Evolutionary conservation across 2,329 filamentous ascomycete species (phyloP).

Genomic region (Fusarium domesticum): DNA sequence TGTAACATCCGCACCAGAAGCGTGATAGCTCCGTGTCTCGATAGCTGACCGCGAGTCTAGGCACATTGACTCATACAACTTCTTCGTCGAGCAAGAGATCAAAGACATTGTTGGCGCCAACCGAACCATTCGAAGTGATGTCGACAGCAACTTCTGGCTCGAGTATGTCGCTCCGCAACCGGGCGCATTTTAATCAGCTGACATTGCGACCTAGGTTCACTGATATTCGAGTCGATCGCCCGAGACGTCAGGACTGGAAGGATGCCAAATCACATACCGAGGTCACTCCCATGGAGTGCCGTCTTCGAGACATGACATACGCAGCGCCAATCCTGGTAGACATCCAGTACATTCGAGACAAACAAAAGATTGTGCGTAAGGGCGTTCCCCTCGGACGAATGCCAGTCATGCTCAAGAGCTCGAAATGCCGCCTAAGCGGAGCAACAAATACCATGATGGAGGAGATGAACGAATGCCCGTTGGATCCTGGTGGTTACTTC

Average conservation of each 20-base stretch:
- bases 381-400: slow-evolving; percentile 83
- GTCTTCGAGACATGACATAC: slow-evolving; percentile 96
- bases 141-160: slow-evolving; percentile 88
- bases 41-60: slow-evolving; percentile 30
- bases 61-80: slow-evolving; percentile 98
- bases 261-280: slow-evolving; percentile 67
- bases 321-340: slow-evolving; percentile 91
- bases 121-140: slow-evolving; percentile 82
- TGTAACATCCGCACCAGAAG: slow-evolving; percentile 21
- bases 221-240: slow-evolving; percentile 82
- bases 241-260: slow-evolving; percentile 74
- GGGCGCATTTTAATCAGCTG: slow-evolving; percentile 1
- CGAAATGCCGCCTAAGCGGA: slow-evolving; percentile 81
- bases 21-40: background rate
- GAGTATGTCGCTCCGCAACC: slow-evolving; percentile 47
- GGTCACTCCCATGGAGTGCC: slow-evolving; percentile 94
- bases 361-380: slow-evolving; percentile 69
- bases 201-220: slow-evolving; percentile 54
- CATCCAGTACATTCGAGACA: slow-evolving; percentile 83
- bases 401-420: slow-evolving; percentile 95
- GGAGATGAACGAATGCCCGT: slow-evolving; percentile 86
- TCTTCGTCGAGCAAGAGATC: slow-evolving; percentile 93
- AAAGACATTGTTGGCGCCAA: slow-evolving; percentile 96
- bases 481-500: slow-evolving; percentile 97
- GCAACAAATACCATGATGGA: slow-evolving; percentile 89